Evolutionary conservation across 202 grass and related monocot species (phyloP), one percentile per base, ranked within the genome.

Genomic region (Brachypodium distachyon): DNA sequence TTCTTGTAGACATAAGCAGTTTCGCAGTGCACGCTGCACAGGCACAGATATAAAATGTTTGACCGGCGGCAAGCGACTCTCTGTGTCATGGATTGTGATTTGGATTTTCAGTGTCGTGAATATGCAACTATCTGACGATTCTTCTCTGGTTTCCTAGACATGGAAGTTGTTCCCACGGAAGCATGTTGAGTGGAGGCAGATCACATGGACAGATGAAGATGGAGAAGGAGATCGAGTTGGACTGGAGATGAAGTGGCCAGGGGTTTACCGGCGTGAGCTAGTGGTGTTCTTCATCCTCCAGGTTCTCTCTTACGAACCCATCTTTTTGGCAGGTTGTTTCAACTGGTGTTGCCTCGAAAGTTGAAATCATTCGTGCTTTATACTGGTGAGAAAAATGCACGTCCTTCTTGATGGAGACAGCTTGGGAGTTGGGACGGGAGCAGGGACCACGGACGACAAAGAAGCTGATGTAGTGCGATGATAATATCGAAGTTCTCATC

Each of bases 241-340:
- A 38, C 23, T 18, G 3, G 23, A 18, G 48, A 56, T 12, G 18
- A 44, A 57, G 21, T 6, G 4, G 5, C 29, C 21, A 7, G 36
- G 23, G 37, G 2, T 13, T 74, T 13, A 55, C 9, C 0, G 0
- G 67, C 41, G 67, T 1, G 7, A 27, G 43, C 16, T 4, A 36
- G 4, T 3, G 14, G 21, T 0, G 33, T 56, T 74, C 39, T 37
- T 61, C 70, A 83, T 51, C 33, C 18, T 74, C 40, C 48, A 87
- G 85, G 74, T 79, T 79, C n/a, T 73, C 21, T 32, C 39, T 76
- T 31, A 77, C 41, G 27, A 58, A 58, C 57, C 29, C 38, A 70
- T 77, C 9, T 62, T 76, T 58, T 34, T 43, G 33, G 28, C 23
- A n/a, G n/a, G 17, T 54, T 10, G 11, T 43, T 31, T 43, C 26